These are phyloP conservation scores for Mucor piriformis DNA, from an alignment of 371 early-diverging fungal species.

Conservation along the genomic window DNA sequence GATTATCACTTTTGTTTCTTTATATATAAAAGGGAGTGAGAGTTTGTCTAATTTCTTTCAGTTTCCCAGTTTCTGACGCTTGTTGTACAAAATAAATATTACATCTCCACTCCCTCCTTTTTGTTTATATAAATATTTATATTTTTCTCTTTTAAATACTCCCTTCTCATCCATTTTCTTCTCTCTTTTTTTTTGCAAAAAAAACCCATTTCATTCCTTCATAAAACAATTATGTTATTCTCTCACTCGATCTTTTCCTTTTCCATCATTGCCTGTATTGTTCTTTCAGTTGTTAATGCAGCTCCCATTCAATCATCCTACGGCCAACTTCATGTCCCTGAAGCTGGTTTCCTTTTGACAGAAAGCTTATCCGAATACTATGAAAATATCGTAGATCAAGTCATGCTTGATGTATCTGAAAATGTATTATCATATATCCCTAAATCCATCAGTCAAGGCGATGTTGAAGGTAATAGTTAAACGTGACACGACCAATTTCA, in stretches of 20 bases:
- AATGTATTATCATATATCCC: conserved; percentile 35
- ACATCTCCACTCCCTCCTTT: not conserved
- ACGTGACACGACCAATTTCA: too few species aligned
- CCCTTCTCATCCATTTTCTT: not conserved
- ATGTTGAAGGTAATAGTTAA: conserved; percentile 29
- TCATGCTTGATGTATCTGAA: conserved; percentile 39
- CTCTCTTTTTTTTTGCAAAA: too few species aligned
- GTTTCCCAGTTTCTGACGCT: not conserved
- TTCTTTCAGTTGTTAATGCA: conserved; percentile 15
- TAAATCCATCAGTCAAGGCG: conserved; percentile 27
- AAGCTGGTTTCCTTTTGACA: conserved; percentile 21
- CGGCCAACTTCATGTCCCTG: not conserved
- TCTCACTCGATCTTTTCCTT: conserved; percentile 9
- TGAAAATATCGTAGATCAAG: conserved; percentile 51
- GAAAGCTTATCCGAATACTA: conserved; percentile 46
- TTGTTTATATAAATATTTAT: conserved; percentile 3
- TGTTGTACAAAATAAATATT: conserved; percentile 8
- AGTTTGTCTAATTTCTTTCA: conserved; percentile 5
- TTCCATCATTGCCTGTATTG: conserved; percentile 9
- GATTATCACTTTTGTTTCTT: not conserved
- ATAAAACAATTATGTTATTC: conserved; percentile 12
- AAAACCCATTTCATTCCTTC: conserved; percentile 13
- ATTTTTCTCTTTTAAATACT: not conserved
- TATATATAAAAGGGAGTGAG: not conserved
- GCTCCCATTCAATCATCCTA: conserved; percentile 10